phyloP scores from a whole-genome alignment of 805 yeast genomes.

The Pichia californica region DNA sequence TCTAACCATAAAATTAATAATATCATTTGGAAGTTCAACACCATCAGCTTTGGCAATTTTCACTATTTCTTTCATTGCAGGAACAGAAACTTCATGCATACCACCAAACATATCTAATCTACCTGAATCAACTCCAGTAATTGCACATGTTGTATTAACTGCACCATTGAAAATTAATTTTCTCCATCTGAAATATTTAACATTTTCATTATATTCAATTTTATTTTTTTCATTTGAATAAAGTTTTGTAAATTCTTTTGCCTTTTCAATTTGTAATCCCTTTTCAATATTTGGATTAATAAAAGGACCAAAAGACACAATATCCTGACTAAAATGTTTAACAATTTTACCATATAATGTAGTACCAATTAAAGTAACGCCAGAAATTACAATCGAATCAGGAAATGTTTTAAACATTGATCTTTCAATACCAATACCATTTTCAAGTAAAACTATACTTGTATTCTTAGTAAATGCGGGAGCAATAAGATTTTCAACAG shows the following conservation, averaged over 20 bases:
- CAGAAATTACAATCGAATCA: slow-evolving; percentile 46
- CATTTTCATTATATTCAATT: slow-evolving; percentile 37
- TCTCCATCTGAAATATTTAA: slow-evolving; percentile 50
- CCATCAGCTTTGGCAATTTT: slow-evolving; percentile 68
- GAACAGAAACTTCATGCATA: slow-evolving; percentile 35
- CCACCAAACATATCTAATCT: slow-evolving; percentile 42
- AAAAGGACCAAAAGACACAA: slow-evolving; percentile 44
- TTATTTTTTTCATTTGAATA: slow-evolving; percentile 40
- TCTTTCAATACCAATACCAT: slow-evolving; percentile 58
- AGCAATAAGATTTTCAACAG: slow-evolving; percentile 42
- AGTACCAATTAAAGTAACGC: slow-evolving; percentile 53
- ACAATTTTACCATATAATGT: background rate
- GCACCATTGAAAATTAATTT: slow-evolving; percentile 67
- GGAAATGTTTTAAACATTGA: slow-evolving; percentile 50
- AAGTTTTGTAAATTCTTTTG: slow-evolving; percentile 39
- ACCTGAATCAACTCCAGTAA: slow-evolving; percentile 58
- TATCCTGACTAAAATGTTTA: slow-evolving; percentile 42
- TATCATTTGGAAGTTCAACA: slow-evolving; percentile 40
- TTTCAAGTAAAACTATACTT: slow-evolving; percentile 53
- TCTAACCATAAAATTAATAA: slow-evolving; percentile 44
- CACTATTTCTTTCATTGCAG: slow-evolving; percentile 65
- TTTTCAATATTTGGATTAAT: slow-evolving; percentile 31
- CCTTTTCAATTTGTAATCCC: slow-evolving; percentile 30
- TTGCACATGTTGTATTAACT: slow-evolving; percentile 55
- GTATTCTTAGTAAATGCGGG: slow-evolving; percentile 44